Base-by-base conservation (phyloP, 1,284 basidiomycete species). In the Rhodotorula sp. region DNA sequence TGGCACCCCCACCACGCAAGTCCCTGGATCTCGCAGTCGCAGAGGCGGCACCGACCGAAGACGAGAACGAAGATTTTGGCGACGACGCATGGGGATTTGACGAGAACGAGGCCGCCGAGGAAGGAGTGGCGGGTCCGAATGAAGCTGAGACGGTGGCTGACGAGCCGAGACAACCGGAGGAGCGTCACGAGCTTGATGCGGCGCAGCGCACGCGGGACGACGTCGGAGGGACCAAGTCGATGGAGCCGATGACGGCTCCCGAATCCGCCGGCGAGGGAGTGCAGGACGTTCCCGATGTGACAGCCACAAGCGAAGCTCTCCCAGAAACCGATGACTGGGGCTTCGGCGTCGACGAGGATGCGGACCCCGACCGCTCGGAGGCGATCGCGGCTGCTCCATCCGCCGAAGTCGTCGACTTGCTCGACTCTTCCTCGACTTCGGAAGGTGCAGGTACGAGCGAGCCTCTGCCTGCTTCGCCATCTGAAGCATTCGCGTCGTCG, bases 81-180 rank as follows among this genome's bases (percentile, higher is more conserved):
- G 70, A 64, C 45, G 66, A 71, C n/a, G 69, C 59, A 1, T 71
- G 70, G 70, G 70, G 70, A 28, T 71, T 71, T n/a, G 38, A 43
- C 38, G 38, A 43, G 38, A 43, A 43, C 12, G 38, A 43, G 10
- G 38, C 38, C 38, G 38, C 38, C 10, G 38, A 43, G 1, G 38
- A 43, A 10, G 38, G 10, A 10, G 12, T 43, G 38, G 38, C 38
- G 38, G 38, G 14, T 8, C 38, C 38, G 10, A 43, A 12, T 43
- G 38, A 43, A 43, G 38, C 38, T 43, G 38, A 43, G 38, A 43
- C 38, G 38, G 38, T 10, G 38, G 38, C 38, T 43, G 38, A 43
- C 12, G 38, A 43, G 38, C 38, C 12, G 38, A 43, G 10, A 14
- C 38, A 2, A 43, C 8, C 38, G 38, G 38, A 14, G 12, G 38